phyloP scores from a whole-genome alignment of 2,329 filamentous ascomycete species.

The Zopfia rhizophila region DNA sequence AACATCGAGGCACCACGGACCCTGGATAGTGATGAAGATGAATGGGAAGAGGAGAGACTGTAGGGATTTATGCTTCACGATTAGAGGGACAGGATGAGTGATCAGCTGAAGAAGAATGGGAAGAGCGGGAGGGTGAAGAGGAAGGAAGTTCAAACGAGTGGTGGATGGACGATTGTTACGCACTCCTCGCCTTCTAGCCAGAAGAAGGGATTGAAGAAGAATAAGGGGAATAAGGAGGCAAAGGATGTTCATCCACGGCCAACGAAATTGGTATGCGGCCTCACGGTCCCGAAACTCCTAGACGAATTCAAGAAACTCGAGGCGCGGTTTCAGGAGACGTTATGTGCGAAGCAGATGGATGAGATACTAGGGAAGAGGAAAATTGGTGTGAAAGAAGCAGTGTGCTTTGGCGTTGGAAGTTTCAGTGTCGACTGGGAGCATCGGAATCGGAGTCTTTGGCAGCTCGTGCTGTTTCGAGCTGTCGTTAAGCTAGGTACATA shows the following conservation, averaged over 20 bases:
- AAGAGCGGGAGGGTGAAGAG: constrained; percentile 41
- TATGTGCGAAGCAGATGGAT: constrained; percentile 33
- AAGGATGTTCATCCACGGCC: constrained; percentile 30
- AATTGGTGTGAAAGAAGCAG: constrained; percentile 32
- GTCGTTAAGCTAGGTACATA: constrained; percentile 30
- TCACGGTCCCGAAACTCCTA: constrained; percentile 38
- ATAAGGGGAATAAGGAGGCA: constrained; percentile 7
- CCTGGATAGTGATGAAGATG: not conserved
- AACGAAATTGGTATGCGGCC: constrained; percentile 27
- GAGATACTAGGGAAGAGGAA: constrained; percentile 22
- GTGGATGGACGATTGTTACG: constrained; percentile 52
- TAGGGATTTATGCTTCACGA: not conserved
- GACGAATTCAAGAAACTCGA: constrained; percentile 34
- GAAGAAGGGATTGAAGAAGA: constrained; percentile 4
- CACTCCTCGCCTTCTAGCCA: constrained; percentile 26
- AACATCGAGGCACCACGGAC: constrained; percentile 15
- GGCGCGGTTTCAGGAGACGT: constrained; percentile 34
- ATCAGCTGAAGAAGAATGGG: constrained; percentile 4
- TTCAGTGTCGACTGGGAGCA: constrained; percentile 49
- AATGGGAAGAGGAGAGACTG: not conserved
- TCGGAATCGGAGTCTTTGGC: constrained; percentile 47
- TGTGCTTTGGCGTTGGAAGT: constrained; percentile 51
- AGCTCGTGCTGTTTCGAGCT: constrained; percentile 47
- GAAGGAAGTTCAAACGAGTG: constrained; percentile 37
- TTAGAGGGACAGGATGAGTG: constrained; percentile 2